Percentiles rank a stretch among this genome's conserved stretches.
Conservation (phyloP, 371 early-diverging fungal species). For the Capniomyces stellatus region DNA sequence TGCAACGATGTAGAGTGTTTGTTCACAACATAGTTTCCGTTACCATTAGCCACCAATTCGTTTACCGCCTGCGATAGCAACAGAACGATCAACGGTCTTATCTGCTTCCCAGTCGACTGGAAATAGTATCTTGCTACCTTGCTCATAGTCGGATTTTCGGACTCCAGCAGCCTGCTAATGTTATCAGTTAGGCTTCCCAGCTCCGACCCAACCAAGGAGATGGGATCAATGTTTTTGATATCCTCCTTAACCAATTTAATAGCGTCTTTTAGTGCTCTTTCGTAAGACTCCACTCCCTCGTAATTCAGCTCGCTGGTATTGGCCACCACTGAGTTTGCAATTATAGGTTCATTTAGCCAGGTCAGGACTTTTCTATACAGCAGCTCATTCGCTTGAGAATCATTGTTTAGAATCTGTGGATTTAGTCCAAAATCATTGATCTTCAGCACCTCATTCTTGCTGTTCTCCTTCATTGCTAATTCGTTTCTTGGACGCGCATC, state of each 20-base stretch:
- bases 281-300: slow-evolving; percentile 3
- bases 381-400: neutral
- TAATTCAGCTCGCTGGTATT: neutral
- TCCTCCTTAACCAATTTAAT: slow-evolving; percentile 9
- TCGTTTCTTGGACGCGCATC: no score
- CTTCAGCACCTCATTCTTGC: no score
- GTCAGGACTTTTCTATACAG: slow-evolving; percentile 5
- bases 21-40: neutral
- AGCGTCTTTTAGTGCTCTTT: slow-evolving; percentile 11
- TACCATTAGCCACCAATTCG: neutral
- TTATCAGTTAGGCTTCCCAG: slow-evolving; percentile 67
- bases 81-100: slow-evolving; percentile 79
- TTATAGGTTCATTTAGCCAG: slow-evolving; percentile 11
- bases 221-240: slow-evolving; percentile 10
- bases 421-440: neutral
- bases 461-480: no score
- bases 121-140: slow-evolving; percentile 83
- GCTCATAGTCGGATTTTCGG: slow-evolving; percentile 69
- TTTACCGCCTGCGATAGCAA: slow-evolving; percentile 76
- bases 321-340: slow-evolving; percentile 8
- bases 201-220: slow-evolving; percentile 27
- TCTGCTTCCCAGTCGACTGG: slow-evolving; percentile 67
- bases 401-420: neutral
- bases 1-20: neutral
- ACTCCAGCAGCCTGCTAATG: slow-evolving; percentile 63